Base-by-base conservation (phyloP, 129 eudicot genomes). In the Smallanthus sonchifolius region DNA sequence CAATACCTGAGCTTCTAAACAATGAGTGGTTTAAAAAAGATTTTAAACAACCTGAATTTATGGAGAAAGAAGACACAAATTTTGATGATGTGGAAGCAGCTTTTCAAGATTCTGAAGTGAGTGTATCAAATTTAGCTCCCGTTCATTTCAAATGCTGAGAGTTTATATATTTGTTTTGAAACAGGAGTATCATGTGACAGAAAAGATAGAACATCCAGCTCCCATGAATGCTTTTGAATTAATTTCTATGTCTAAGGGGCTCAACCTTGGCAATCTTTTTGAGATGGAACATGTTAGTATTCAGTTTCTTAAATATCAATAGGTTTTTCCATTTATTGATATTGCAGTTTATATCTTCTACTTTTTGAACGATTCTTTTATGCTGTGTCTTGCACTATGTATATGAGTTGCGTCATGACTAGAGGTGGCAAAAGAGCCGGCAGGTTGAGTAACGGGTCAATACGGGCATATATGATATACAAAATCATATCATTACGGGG, bases 191-290 rank as follows among this genome's bases (percentile, higher is more conserved):
- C 89, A 84, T 70, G 92, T 89, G 56, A 92, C 91, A 2, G 92
- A 89, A 85, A 92, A 78, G 77, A 84, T 45, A 70, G 98, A 89
- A 83, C 79, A 79, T 70, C 98, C 96, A 39, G 87, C 84, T 17
- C 87, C 98, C 68, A 89, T 87, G 96, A 92, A 92, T 84, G 98
- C 98, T 36, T 92, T 92, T 72, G 96, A 92, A 84, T 86, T 92
- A 69, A 89, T 92, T 80, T 84, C 96, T 20, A 87, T 92, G 96
- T 92, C 97, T 7, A 87, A 82, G 65, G 97, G 97, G 51, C 89
- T 92, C 66, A 87, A 92, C 87, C 94, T 92, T 59, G 96, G 85
- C 70, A 92, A 89, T 77, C 87, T 92, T 45, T 89, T 92, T 56
- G 97, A 89, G 15, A 70, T 67, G 17, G 92, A 91, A 67, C 91